These are phyloP conservation scores for Hypoxylon sp. DNA, from an alignment of 2,329 filamentous ascomycete genomes.

Conservation along the genomic window DNA sequence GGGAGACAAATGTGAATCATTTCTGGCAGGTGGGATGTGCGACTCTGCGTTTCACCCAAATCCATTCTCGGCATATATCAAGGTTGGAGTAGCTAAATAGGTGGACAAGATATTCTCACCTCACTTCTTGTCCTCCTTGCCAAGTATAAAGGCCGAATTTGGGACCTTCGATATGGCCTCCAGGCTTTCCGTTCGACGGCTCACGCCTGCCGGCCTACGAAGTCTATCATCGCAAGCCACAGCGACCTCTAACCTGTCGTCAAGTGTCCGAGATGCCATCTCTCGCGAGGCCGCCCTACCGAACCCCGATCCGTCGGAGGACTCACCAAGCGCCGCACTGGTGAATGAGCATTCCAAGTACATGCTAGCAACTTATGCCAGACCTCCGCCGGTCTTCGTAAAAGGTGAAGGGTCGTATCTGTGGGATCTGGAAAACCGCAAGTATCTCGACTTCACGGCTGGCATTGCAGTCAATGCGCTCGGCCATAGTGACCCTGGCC, in stretches of 20 bases:
- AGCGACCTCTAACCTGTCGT: constrained; percentile 39
- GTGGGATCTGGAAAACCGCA: constrained; percentile 87
- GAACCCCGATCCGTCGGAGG: constrained; percentile 44
- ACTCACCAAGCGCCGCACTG: constrained; percentile 68
- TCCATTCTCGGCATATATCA: constrained; percentile 8
- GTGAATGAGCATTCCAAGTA: constrained; percentile 80
- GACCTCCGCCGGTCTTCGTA: constrained; percentile 88
- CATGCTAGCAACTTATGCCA: constrained; percentile 96
- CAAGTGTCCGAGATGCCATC: constrained; percentile 37
- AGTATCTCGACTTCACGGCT: constrained; percentile 93
- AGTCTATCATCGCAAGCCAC: constrained; percentile 39
- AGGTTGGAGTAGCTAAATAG: constrained; percentile 6
- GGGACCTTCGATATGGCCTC: constrained; percentile 37
- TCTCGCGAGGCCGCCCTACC: constrained; percentile 42
- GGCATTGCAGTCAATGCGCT: constrained; percentile 95
- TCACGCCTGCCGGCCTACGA: constrained; percentile 33
- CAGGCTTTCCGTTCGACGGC: constrained; percentile 36
- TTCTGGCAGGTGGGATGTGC: constrained; percentile 14
- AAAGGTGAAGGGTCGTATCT: constrained; percentile 87
- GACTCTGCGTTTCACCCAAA: constrained; percentile 15
- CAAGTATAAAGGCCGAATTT: background rate
- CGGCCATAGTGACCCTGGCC: constrained; percentile 85
- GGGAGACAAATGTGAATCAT: constrained; percentile 10
- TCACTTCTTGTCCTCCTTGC: background rate
- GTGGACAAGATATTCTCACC: background rate